Evolutionary conservation across 148 eudicot genomes (phyloP).

Genomic region (Oxyria digyna): DNA sequence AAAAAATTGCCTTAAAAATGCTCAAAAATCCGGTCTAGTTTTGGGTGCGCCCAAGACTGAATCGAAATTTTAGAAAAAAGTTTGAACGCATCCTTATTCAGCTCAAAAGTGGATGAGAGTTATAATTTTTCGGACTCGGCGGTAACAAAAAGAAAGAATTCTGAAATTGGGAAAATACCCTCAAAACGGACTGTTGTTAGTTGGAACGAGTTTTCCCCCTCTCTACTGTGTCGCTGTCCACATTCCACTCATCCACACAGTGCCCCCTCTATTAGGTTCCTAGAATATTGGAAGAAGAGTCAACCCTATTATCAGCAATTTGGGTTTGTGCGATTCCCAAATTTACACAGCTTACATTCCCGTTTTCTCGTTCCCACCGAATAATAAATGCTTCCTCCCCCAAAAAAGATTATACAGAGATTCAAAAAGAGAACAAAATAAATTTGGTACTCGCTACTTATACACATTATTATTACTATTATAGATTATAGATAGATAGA

Average conservation of each 20-base stretch:
- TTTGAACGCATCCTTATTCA: no score
- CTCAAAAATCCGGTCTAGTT: no score
- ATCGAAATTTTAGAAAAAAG: no score
- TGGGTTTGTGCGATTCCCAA: background rate
- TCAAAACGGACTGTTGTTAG: no score
- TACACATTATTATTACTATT: no score
- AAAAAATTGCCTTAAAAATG: no score
- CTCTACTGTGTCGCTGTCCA: background rate
- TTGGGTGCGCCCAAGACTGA: no score
- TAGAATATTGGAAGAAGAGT: constrained; percentile 6
- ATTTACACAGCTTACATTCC: background rate
- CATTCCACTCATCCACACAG: background rate
- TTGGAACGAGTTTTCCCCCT: no score
- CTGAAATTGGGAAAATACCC: no score
- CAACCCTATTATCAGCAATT: background rate
- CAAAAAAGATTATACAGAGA: background rate
- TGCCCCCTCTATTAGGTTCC: background rate
- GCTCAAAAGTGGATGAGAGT: no score
- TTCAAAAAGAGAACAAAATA: background rate
- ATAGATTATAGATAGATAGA: background rate
- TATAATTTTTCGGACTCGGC: no score
- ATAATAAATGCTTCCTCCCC: background rate
- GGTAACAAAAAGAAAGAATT: no score
- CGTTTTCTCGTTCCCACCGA: background rate
- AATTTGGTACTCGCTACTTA: background rate